A percentile compares a stretch with the other conserved stretches of the same genome.
Evolutionary conservation across 768 basidiomycete species (phyloP).

Genomic region (Pleurotus sapidus): DNA sequence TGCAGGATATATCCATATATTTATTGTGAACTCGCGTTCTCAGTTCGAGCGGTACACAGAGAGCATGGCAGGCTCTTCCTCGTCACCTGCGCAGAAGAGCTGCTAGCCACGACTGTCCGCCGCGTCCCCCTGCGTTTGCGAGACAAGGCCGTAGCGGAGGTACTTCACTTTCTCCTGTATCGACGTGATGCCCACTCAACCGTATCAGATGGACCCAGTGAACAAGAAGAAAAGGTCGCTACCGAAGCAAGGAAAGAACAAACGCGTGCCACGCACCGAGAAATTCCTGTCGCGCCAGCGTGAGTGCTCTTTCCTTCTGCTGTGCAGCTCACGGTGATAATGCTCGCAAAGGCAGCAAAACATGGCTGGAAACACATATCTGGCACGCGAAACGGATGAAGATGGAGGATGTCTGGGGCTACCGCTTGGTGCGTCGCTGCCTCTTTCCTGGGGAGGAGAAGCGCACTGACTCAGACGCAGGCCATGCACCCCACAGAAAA

Average conservation of each 20-base stretch:
- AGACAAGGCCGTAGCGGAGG: conserved; percentile 81
- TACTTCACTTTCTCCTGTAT: conserved; percentile 10
- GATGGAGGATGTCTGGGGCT: conserved; percentile 93
- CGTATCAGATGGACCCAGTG: conserved; percentile 45
- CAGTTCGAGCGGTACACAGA: conserved; percentile 69
- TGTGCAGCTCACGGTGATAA: neutral
- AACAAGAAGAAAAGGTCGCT: conserved; percentile 40
- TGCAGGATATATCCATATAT: neutral
- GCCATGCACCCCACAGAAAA: conserved; percentile 90
- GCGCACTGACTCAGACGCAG: conserved; percentile 28
- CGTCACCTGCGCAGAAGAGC: conserved; percentile 89
- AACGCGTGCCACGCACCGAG: conserved; percentile 55
- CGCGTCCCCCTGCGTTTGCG: conserved; percentile 85
- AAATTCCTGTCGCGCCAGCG: conserved; percentile 72
- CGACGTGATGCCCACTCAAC: neutral
- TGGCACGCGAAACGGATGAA: conserved; percentile 98
- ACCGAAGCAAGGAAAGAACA: conserved; percentile 65
- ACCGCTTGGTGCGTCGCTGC: conserved; percentile 60
- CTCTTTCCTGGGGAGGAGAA: neutral
- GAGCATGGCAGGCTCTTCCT: conserved; percentile 92
- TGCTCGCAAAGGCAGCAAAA: conserved; percentile 62
- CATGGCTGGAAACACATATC: conserved; percentile 94
- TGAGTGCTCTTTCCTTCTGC: conserved; percentile 25
- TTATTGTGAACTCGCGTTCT: neutral
- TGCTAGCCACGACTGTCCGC: conserved; percentile 90